These are phyloP conservation scores for Colletotrichum viniferum DNA, from an alignment of 2,329 filamentous ascomycete species.

Conservation along the genomic window DNA sequence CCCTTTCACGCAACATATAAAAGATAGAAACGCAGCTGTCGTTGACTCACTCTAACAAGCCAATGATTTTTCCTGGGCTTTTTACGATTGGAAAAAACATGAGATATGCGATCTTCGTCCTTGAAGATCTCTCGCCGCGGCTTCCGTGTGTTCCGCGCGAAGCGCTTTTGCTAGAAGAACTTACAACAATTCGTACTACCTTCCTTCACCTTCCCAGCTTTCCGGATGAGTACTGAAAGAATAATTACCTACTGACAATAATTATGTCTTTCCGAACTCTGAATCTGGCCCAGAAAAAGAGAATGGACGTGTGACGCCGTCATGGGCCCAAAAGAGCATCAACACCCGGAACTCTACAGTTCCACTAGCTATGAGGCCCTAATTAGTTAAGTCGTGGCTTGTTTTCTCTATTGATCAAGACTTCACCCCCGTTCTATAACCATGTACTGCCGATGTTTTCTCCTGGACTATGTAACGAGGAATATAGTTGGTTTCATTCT, in stretches of 20 bases:
- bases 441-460: background rate
- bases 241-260: background rate
- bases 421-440: rapidly evolving
- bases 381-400: rapidly evolving
- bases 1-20: background rate
- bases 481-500: background rate
- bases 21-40: background rate
- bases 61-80: background rate
- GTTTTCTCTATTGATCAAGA: background rate
- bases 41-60: background rate
- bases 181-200: rapidly evolving
- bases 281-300: background rate
- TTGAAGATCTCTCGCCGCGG: background rate
- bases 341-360: background rate
- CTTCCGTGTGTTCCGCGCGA: background rate
- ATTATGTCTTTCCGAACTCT: background rate
- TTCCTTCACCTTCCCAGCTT: background rate
- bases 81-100: background rate
- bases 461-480: background rate
- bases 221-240: background rate
- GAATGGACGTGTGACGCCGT: background rate
- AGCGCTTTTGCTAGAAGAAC: background rate
- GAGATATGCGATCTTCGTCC: background rate
- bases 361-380: no score
- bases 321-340: background rate